These are phyloP conservation scores for Neurospora sp. DNA, from an alignment of 495 filamentous ascomycete species.

Conservation along the genomic window DNA sequence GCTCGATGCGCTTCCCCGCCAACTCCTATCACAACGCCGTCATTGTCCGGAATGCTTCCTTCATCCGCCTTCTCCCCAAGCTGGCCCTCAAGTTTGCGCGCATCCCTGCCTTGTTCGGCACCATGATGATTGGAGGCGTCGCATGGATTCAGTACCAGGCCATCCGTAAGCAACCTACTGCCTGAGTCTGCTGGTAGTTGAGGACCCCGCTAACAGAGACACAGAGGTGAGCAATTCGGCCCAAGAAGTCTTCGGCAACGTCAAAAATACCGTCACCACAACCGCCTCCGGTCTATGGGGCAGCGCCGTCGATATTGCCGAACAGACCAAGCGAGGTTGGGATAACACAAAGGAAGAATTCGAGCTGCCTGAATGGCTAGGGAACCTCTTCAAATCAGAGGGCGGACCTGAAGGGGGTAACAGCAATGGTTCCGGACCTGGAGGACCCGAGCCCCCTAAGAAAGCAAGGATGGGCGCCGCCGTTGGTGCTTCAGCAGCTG, in stretches of 20 bases:
- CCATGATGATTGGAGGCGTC: slow-evolving; percentile 71
- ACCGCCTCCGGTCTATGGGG: slow-evolving; percentile 57
- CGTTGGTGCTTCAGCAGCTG: slow-evolving; percentile 53
- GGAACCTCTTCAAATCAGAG: slow-evolving; percentile 54
- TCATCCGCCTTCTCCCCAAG: slow-evolving; percentile 74
- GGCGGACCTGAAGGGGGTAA: slow-evolving; percentile 35
- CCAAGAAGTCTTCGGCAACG: slow-evolving; percentile 61
- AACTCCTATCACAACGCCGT: slow-evolving; percentile 79
- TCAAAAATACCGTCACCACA: slow-evolving; percentile 55
- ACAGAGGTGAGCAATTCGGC: slow-evolving; percentile 85
- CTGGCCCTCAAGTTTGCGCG: slow-evolving; percentile 78
- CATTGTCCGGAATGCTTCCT: slow-evolving; percentile 75
- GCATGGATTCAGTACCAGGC: slow-evolving; percentile 97
- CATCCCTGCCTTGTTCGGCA: slow-evolving; percentile 84
- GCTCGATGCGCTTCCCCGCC: slow-evolving; percentile 64
- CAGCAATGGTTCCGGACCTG: slow-evolving; percentile 29
- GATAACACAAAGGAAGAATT: slow-evolving; percentile 68
- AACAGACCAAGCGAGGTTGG: slow-evolving; percentile 73
- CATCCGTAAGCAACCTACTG: slow-evolving; percentile 50
- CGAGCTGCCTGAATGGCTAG: slow-evolving; percentile 78
- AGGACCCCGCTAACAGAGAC: slow-evolving; percentile 1
- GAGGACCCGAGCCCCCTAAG: slow-evolving; percentile 42
- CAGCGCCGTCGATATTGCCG: slow-evolving; percentile 60
- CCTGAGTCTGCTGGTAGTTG: background rate
- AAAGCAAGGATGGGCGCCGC: slow-evolving; percentile 50